Conservation (phyloP, 345 rosid species). For the Microthlaspi erraticum region DNA sequence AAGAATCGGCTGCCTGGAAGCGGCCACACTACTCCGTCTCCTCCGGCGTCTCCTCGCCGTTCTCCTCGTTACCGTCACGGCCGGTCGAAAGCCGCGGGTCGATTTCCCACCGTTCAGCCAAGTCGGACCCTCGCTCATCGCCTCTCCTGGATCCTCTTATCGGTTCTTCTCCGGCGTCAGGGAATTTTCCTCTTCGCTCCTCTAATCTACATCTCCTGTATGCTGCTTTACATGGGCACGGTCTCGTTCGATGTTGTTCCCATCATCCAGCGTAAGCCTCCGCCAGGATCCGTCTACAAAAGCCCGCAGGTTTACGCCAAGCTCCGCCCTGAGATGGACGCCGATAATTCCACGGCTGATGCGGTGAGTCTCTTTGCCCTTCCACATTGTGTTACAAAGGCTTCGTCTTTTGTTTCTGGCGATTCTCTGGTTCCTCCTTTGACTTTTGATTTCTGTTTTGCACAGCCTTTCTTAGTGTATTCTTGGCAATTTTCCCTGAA, state of each 20-base stretch:
- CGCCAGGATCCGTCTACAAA: slow-evolving; percentile 87
- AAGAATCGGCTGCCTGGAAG: slow-evolving; percentile 79
- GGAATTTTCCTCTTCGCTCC: slow-evolving; percentile 94
- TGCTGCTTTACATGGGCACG: slow-evolving; percentile 96
- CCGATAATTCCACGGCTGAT: slow-evolving; percentile 91
- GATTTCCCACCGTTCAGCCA: slow-evolving; percentile 57
- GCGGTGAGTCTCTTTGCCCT: slow-evolving; percentile 57
- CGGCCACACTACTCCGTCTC: slow-evolving; percentile 97
- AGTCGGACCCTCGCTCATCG: slow-evolving; percentile 73
- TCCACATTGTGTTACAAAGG: slow-evolving; percentile 18
- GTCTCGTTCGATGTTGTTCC: slow-evolving; percentile 86
- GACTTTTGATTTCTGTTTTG: neutral
- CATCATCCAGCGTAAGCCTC: slow-evolving; percentile 60
- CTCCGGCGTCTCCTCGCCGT: slow-evolving; percentile 91
- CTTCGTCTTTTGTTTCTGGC: neutral
- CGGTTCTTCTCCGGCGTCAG: slow-evolving; percentile 91
- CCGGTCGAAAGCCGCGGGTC: slow-evolving; percentile 57
- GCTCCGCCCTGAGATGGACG: slow-evolving; percentile 86
- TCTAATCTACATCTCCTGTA: slow-evolving; percentile 86
- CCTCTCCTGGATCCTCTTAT: slow-evolving; percentile 80
- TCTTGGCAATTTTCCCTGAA: slow-evolving; percentile 17
- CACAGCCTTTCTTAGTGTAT: slow-evolving; percentile 5
- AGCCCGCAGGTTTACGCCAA: slow-evolving; percentile 89
- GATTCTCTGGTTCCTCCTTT: slow-evolving; percentile 10
- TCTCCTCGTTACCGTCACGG: slow-evolving; percentile 85